Percentiles rank a stretch among this genome's conserved stretches.
These are phyloP conservation scores for Andrographis paniculata DNA, from an alignment of 305 asterid species.

Conservation along the genomic window DNA sequence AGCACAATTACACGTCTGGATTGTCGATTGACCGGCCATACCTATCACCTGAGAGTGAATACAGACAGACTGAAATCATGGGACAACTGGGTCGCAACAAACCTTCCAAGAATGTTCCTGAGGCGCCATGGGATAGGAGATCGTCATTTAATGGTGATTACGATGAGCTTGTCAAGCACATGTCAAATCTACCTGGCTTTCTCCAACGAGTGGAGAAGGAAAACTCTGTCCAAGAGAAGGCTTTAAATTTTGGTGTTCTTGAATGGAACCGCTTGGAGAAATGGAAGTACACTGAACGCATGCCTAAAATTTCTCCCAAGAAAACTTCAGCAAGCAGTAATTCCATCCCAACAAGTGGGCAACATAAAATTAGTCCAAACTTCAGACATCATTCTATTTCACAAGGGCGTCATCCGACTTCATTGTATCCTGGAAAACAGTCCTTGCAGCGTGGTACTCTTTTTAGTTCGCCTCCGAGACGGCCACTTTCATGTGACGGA, in stretches of 20 bases:
- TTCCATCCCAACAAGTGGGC: constrained; percentile 31
- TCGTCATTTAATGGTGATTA: too few relatives aligned
- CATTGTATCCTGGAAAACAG: constrained; percentile 20
- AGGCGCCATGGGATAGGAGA: too few relatives aligned
- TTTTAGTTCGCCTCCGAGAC: constrained; percentile 31
- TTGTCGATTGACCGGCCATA: constrained; percentile 38
- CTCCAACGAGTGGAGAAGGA: constrained; percentile 63
- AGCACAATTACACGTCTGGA: constrained; percentile 20
- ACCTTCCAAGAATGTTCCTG: too few relatives aligned
- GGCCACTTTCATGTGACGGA: constrained; percentile 20
- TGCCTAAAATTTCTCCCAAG: constrained; percentile 40
- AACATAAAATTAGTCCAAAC: constrained; percentile 27
- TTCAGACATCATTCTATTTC: constrained; percentile 27
- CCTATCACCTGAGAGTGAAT: constrained; percentile 22
- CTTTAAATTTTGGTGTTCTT: constrained; percentile 88
- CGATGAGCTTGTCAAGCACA: constrained; percentile 81
- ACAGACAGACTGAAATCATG: constrained; percentile 20
- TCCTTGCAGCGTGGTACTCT: constrained; percentile 19
- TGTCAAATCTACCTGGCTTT: constrained; percentile 85
- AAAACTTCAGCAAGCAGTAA: constrained; percentile 40
- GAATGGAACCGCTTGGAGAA: constrained; percentile 84
- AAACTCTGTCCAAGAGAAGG: constrained; percentile 60
- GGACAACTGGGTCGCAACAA: constrained; percentile 28
- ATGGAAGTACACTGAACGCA: constrained; percentile 71
- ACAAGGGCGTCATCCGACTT: constrained; percentile 20